Conservation (phyloP, 306 rosid species). For the Acacia melanoxylon region DNA sequence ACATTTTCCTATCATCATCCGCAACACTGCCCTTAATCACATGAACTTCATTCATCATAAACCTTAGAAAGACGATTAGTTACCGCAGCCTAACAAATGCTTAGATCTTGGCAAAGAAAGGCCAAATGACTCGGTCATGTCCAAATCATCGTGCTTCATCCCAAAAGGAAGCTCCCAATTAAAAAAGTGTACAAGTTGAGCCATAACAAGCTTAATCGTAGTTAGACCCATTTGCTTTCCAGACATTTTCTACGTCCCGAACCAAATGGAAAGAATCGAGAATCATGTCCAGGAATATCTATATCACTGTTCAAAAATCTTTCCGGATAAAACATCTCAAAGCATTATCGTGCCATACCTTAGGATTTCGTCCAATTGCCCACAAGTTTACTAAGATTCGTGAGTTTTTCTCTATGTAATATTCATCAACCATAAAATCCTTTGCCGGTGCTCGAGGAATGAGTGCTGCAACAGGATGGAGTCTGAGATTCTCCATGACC, state of each 20-base stretch:
- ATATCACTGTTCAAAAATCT: slow-evolving; percentile 21
- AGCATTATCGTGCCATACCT: slow-evolving; percentile 28
- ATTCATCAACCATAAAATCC: slow-evolving; percentile 11
- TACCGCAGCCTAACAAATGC: slow-evolving; percentile 31
- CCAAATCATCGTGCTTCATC: slow-evolving; percentile 15
- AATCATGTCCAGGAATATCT: slow-evolving; percentile 23
- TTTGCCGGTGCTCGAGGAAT: slow-evolving; percentile 21
- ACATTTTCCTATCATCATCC: not conserved
- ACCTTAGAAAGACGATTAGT: not conserved
- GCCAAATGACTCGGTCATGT: slow-evolving; percentile 41
- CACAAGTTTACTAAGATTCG: slow-evolving; percentile 28
- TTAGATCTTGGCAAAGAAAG: not conserved
- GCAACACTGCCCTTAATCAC: not conserved
- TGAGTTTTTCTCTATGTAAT: slow-evolving; percentile 29
- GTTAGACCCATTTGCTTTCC: slow-evolving; percentile 34
- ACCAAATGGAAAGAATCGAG: slow-evolving; percentile 35
- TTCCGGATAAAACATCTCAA: slow-evolving; percentile 34
- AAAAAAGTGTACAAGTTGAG: slow-evolving; percentile 46
- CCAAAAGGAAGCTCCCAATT: slow-evolving; percentile 37
- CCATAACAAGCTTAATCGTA: not conserved
- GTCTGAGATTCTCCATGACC: slow-evolving; percentile 33
- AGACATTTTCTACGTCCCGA: slow-evolving; percentile 36
- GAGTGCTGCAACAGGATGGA: slow-evolving; percentile 28
- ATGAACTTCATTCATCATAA: not conserved
- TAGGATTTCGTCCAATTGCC: slow-evolving; percentile 37